Base-by-base conservation (phyloP, 1,284 basidiomycete species). In the Leccinum angustisporum region DNA sequence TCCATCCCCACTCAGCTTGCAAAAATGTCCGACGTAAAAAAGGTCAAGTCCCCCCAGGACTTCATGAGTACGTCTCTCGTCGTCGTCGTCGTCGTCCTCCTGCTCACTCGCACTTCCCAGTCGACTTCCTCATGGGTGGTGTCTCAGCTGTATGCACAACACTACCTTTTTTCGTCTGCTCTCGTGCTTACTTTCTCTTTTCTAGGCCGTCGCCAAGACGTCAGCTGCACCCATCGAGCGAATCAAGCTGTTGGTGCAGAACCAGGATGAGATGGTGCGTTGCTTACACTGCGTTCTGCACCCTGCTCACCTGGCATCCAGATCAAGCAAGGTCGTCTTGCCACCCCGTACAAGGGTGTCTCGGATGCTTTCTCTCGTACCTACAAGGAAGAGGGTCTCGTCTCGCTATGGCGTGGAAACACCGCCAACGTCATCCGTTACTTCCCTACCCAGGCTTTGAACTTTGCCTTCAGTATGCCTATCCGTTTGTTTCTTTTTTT, bases 201-300 rank as follows among this genome's bases (percentile, higher is more conserved):
- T 72, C 0, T 65, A 93, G 91, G 95, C 96, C 70, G 94, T 98
- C 78, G 91, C 96, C 63, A 98, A 98, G 87, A 98, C 96, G 67
- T 92, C 91, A 70, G 96, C 96, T 72, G 96, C 96, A 66, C 96
- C 97, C 82, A 98, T 98, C 76, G 96, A 98, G 88, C 95, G 96
- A 78, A 96, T 98, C 82, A 98, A 95, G 89, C 88, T 98, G 75
- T 83, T 98, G 77, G 92, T 98, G 70, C 95, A 98, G 82, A 98
- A 98, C 84, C 95, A 98, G 83, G 91, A 93, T 86, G 91, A 93
- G 82, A 94, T 94, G 91, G 90, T 89, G 33, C 18, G 80, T 72
- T 33, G 54, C 48, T 9, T 7, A 11, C 34, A 56, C 43, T 30
- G 27, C 51, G 13, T 54, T 21, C 52, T 48, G 48, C 14, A 14